These are phyloP conservation scores for Verticillium isaacii DNA, from an alignment of 2,329 filamentous ascomycete species.

Conservation along the genomic window DNA sequence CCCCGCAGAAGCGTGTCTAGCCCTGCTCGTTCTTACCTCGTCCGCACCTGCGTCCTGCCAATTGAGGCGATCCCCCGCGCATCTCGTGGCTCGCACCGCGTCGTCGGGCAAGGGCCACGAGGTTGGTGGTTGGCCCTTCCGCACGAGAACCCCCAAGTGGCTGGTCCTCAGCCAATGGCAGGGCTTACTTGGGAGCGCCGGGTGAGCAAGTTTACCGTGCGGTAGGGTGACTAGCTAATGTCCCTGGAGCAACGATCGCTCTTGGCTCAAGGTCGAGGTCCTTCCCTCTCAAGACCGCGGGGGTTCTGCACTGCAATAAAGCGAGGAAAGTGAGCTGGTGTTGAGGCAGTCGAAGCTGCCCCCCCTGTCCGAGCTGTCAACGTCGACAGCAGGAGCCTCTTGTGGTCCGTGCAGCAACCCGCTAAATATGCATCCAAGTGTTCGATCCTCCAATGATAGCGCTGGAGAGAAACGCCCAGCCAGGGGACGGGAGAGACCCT, in stretches of 20 bases:
- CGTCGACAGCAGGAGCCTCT: not conserved
- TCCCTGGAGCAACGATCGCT: not conserved
- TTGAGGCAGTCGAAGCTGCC: not conserved
- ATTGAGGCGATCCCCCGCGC: not conserved
- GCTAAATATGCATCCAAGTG: not conserved
- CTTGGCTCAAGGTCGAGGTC: not conserved
- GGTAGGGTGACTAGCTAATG: not conserved
- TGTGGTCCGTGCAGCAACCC: not conserved
- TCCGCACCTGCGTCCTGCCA: not conserved
- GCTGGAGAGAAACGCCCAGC: not conserved
- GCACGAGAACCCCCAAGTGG: not conserved
- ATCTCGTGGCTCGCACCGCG: not conserved
- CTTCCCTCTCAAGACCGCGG: not conserved
- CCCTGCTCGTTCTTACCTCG: not conserved
- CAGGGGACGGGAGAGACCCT: slow-evolving; percentile 5
- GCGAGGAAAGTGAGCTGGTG: not conserved
- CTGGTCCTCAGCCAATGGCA: not conserved
- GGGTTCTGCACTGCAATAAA: not conserved
- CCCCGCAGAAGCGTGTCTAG: not conserved
- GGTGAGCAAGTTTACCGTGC: not conserved
- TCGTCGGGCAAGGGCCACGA: not conserved
- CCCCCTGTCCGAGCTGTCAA: not conserved
- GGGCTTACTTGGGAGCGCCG: not conserved
- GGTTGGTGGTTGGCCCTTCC: not conserved
- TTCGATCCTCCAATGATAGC: not conserved